Evolutionary conservation across 179 eudicot genomes (phyloP).

Genomic region (Silene coronaria): DNA sequence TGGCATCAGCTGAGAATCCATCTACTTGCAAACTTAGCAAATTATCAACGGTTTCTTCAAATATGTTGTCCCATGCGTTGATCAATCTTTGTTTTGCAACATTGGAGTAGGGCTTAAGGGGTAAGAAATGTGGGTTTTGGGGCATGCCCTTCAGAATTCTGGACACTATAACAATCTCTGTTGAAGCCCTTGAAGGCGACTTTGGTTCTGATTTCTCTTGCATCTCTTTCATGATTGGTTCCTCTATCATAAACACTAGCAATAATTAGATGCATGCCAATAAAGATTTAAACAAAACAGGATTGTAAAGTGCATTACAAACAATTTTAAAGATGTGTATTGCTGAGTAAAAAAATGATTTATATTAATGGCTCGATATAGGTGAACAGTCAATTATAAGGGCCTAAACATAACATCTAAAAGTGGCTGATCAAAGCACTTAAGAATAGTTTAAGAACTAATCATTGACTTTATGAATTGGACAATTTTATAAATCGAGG

Average conservation of each 20-base stretch:
- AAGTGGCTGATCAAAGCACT: too few relatives aligned
- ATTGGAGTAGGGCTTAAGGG: conserved; percentile 24
- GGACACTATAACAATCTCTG: conserved; percentile 14
- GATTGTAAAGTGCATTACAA: background rate
- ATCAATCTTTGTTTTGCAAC: conserved; percentile 27
- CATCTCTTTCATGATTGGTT: conserved; percentile 1
- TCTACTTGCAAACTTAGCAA: conserved; percentile 8
- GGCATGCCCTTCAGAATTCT: conserved; percentile 30
- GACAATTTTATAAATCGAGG: background rate
- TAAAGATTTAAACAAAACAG: background rate
- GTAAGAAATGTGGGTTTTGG: conserved; percentile 28
- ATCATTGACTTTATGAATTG: too few relatives aligned
- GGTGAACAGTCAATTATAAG: too few relatives aligned
- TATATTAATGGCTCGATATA: too few relatives aligned
- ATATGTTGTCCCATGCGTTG: conserved; percentile 28
- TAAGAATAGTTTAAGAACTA: too few relatives aligned
- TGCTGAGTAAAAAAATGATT: too few relatives aligned
- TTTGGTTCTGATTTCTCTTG: background rate
- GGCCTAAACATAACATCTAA: too few relatives aligned
- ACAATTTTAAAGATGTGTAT: too few relatives aligned
- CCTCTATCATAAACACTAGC: background rate
- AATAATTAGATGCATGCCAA: background rate
- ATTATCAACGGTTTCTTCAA: conserved; percentile 22
- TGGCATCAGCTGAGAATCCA: conserved; percentile 25
- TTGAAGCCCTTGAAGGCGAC: conserved; percentile 2